Conservation (phyloP, 805 yeast genomes). For the Saturnispora besseyi region DNA sequence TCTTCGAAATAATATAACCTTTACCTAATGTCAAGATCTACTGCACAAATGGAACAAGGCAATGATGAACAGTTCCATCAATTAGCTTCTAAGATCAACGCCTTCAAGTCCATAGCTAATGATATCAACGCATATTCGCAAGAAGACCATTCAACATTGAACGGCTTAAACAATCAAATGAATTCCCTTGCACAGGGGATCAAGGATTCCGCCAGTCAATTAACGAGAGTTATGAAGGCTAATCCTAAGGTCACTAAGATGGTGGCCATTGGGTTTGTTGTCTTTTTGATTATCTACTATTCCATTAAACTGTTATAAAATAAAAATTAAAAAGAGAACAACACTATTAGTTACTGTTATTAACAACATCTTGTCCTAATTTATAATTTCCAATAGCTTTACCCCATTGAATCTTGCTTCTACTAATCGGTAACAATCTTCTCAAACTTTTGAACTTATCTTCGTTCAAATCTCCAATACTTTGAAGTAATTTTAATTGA, state of each 20-base stretch:
- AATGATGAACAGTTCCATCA: slow-evolving; percentile 57
- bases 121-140: slow-evolving; percentile 60
- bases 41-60: slow-evolving; percentile 30
- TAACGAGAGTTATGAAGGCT: slow-evolving; percentile 46
- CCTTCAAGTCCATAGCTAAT: slow-evolving; percentile 54
- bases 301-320: slow-evolving; percentile 36
- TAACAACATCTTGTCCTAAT: slow-evolving; percentile 69
- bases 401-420: slow-evolving; percentile 93
- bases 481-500: slow-evolving; percentile 50
- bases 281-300: slow-evolving; percentile 50
- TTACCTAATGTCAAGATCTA: slow-evolving; percentile 21
- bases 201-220: slow-evolving; percentile 41
- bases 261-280: slow-evolving; percentile 46
- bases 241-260: slow-evolving; percentile 54
- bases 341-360: background rate
- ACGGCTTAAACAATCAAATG: slow-evolving; percentile 42
- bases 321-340: background rate
- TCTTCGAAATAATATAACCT: too few relatives aligned
- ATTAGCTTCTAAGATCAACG: slow-evolving; percentile 56
- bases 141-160: slow-evolving; percentile 38
- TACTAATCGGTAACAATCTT: slow-evolving; percentile 85
- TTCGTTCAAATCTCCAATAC: slow-evolving; percentile 69
- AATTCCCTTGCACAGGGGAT: slow-evolving; percentile 38
- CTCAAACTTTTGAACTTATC: slow-evolving; percentile 73
- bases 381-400: slow-evolving; percentile 84